These are phyloP conservation scores for Bothriochloa decipiens DNA, from an alignment of 176 grass and related monocot species.

Conservation along the genomic window DNA sequence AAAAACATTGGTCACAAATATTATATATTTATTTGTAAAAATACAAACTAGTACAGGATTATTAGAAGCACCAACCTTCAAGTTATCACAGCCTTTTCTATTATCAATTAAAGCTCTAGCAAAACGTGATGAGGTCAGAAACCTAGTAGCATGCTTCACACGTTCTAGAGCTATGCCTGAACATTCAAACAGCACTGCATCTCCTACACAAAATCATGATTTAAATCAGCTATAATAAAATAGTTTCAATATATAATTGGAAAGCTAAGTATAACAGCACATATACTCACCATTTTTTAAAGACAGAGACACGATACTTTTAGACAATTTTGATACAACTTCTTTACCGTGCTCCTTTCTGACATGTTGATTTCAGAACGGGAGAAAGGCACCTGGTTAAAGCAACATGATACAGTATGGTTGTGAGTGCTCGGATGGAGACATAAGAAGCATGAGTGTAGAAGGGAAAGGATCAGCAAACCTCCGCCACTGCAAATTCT, in stretches of 20 bases:
- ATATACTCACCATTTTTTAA: constrained; percentile 12
- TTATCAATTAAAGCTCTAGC: constrained; percentile 9
- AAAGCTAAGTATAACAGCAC: not conserved
- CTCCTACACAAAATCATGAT: too few species aligned
- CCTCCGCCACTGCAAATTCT: not conserved
- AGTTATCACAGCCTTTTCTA: not conserved
- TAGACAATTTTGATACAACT: not conserved
- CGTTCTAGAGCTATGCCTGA: constrained; percentile 27
- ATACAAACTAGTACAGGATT: constrained; percentile 4
- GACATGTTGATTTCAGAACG: not conserved
- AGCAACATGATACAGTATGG: not conserved
- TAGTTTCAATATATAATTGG: not conserved
- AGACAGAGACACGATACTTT: not conserved
- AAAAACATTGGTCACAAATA: not conserved
- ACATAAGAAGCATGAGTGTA: not conserved
- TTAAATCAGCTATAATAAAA: not conserved
- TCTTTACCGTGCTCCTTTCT: too few species aligned
- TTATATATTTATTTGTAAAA: not conserved
- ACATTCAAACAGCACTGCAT: constrained; percentile 22
- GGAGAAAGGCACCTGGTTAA: not conserved
- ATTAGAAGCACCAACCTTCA: constrained; percentile 26
- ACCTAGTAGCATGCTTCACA: not conserved
- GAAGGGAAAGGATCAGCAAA: not conserved
- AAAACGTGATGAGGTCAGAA: constrained; percentile 34
- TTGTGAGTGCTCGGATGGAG: not conserved